Evolutionary conservation across 306 rosid species (phyloP), one percentile per base, ranked within the genome.

Genomic region (Gillenia trifoliata): DNA sequence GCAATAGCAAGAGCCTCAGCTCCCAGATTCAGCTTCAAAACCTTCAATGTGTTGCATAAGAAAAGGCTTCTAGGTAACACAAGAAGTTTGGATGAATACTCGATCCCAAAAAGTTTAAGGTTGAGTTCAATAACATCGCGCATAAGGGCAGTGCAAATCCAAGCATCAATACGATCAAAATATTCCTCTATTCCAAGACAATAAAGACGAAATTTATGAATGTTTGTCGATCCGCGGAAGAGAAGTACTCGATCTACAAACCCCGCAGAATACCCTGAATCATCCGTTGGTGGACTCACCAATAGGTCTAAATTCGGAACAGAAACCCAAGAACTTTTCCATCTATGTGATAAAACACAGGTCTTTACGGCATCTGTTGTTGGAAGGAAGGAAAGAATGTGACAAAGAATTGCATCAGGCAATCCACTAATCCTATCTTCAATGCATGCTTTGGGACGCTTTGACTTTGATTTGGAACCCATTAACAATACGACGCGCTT

Each of bases 391-490:
- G 56, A 41, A 43, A 41, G 54, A 20, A 66, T 38, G 33, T 67
- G 71, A 17, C 20, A 23, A 67, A 29, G 22, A 43, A 41, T 2
- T 12, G 8, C 56, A 43, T 67, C 56, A 5, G 71, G 56, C 3
- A 67, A 25, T 11, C 7, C 55, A 41, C 71, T 66, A 55, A 66
- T 66, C 55, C 55, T 66, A 25, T 66, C 71, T 65, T 65, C 70
- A 34, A 9, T 22, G 70, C 15, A 36, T 4, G 23, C 19, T 34
- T 52, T 20, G 11, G 7, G 59, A 52, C 7, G 5, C 59, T 65
- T 65, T 38, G 70, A 65, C 29, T n/a, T n/a, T n/a, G n/a, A n/a
- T n/a, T 38, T 65, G 8, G 70, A 66, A 23, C n/a, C 70, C 70
- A 66, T 66, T 65, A 9, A 19, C 20, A n/a, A n/a, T 31, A n/a